Percentiles rank a stretch among this genome's conserved stretches.
These are phyloP conservation scores for Aspergillus bridgeri DNA, from an alignment of 495 filamentous ascomycete genomes.

Conservation along the genomic window DNA sequence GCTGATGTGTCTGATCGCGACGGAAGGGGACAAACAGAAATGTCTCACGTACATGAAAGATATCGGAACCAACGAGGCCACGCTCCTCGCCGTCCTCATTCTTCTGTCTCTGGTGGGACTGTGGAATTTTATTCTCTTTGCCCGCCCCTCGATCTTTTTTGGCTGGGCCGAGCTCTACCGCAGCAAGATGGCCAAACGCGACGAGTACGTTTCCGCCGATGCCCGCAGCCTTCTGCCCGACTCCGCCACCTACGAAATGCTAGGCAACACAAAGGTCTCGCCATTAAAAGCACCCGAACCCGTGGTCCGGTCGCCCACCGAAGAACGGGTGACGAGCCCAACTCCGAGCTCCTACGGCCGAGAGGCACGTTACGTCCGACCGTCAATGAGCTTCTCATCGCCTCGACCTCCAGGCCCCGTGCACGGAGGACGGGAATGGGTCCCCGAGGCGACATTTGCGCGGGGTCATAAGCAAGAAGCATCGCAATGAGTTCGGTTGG, in stretches of 20 bases:
- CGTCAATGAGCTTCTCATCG: slow-evolving; percentile 57
- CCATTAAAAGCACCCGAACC: slow-evolving; percentile 43
- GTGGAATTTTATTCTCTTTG: slow-evolving; percentile 78
- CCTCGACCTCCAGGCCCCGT: slow-evolving; percentile 49
- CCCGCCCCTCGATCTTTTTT: slow-evolving; percentile 73
- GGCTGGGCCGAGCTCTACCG: slow-evolving; percentile 74
- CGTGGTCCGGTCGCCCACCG: slow-evolving; percentile 39
- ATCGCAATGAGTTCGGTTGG: slow-evolving; percentile 10
- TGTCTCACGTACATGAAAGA: slow-evolving; percentile 57
- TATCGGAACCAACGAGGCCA: slow-evolving; percentile 62
- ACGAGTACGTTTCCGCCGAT: slow-evolving; percentile 86
- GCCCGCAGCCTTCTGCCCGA: slow-evolving; percentile 63
- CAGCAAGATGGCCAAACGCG: slow-evolving; percentile 37
- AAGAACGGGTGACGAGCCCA: slow-evolving; percentile 28
- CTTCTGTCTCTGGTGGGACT: slow-evolving; percentile 82
- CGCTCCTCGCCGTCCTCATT: slow-evolving; percentile 74
- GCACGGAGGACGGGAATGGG: slow-evolving; percentile 33
- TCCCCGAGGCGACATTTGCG: slow-evolving; percentile 39
- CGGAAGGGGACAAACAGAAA: slow-evolving; percentile 57
- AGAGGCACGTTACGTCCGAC: slow-evolving; percentile 53
- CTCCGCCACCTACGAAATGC: slow-evolving; percentile 79
- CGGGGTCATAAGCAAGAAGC: slow-evolving; percentile 11
- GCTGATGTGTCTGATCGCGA: slow-evolving; percentile 64
- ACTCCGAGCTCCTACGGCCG: slow-evolving; percentile 41
- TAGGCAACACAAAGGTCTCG: slow-evolving; percentile 42